phyloP scores from a whole-genome alignment of 108 stramenopile genomes.

The Chaetoceros tenuissimus region DNA sequence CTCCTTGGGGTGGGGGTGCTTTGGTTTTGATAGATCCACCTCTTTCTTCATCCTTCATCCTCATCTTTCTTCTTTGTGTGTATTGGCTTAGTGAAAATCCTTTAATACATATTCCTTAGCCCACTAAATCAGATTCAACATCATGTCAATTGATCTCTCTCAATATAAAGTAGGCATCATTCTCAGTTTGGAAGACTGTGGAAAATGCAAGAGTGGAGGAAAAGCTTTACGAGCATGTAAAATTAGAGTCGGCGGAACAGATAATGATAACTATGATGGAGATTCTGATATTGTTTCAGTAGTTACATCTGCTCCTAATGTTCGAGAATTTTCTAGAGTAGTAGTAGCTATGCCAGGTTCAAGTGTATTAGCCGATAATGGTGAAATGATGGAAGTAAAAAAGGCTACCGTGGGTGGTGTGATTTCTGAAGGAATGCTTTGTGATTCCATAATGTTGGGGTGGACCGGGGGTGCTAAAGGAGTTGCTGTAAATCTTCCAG shows the following conservation, averaged over 20 bases:
- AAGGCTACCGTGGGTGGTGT: conserved; percentile 78
- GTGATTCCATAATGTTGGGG: conserved; percentile 79
- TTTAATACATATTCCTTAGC: too few species aligned
- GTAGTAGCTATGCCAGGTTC: conserved; percentile 65
- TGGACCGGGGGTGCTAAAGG: conserved; percentile 74
- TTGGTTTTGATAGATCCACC: too few species aligned
- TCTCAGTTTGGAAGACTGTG: conserved; percentile 26
- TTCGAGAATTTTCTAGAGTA: conserved; percentile 64
- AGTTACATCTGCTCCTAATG: conserved; percentile 72
- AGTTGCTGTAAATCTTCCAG: conserved; percentile 71
- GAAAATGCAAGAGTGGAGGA: conserved; percentile 36
- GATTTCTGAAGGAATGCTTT: conserved; percentile 82
- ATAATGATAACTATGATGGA: conserved; percentile 5
- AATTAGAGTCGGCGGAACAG: conserved; percentile 3
- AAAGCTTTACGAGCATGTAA: conserved; percentile 23
- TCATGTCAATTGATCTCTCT: conserved; percentile 32
- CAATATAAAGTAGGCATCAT: conserved; percentile 78
- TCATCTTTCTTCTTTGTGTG: too few species aligned
- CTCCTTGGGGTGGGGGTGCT: too few species aligned
- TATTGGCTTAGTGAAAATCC: too few species aligned
- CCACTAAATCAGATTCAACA: too few species aligned
- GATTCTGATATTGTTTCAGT: conserved; percentile 39
- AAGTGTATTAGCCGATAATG: conserved; percentile 44
- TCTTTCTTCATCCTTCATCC: too few species aligned
- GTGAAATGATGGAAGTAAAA: conserved; percentile 52